phyloP scores from a whole-genome alignment of 179 eudicot genomes.

The Amaranthus tricolor region DNA sequence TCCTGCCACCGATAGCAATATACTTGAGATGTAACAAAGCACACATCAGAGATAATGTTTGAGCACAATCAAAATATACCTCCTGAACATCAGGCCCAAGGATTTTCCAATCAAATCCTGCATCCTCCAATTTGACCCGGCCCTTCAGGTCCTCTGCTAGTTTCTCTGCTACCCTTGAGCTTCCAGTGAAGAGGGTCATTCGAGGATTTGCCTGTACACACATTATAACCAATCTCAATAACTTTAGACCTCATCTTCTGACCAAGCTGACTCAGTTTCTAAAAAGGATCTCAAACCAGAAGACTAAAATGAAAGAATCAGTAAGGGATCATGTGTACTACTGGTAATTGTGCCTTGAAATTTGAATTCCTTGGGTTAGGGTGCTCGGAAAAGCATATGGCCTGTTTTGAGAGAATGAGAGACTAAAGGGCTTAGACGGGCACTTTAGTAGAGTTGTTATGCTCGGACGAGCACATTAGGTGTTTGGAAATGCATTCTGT shows the following conservation, averaged over 20 bases:
- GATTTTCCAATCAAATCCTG: constrained; percentile 99
- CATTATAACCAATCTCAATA: neutral
- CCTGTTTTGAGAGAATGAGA: too few relatives aligned
- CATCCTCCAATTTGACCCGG: constrained; percentile 87
- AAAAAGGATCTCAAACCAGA: neutral
- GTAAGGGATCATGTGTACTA: neutral
- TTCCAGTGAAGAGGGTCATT: constrained; percentile 98
- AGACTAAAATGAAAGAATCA: neutral
- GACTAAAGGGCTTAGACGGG: too few relatives aligned
- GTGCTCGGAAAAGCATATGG: too few relatives aligned
- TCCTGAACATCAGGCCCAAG: constrained; percentile 99
- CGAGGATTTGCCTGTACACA: constrained; percentile 84
- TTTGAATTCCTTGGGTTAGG: too few relatives aligned
- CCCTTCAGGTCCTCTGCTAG: constrained; percentile 84
- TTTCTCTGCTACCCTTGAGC: constrained; percentile 97
- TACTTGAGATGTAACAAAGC: constrained; percentile 19
- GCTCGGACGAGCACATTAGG: too few relatives aligned
- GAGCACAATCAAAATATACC: constrained; percentile 34
- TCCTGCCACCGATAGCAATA: constrained; percentile 47
- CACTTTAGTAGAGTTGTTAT: too few relatives aligned
- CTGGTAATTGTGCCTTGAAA: too few relatives aligned
- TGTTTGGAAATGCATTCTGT: too few relatives aligned
- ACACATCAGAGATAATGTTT: neutral
- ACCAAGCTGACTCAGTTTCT: neutral
- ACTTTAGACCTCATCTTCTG: neutral